phyloP scores from a whole-genome alignment of 176 grass and related monocot species.

The Pharus latifolius region DNA sequence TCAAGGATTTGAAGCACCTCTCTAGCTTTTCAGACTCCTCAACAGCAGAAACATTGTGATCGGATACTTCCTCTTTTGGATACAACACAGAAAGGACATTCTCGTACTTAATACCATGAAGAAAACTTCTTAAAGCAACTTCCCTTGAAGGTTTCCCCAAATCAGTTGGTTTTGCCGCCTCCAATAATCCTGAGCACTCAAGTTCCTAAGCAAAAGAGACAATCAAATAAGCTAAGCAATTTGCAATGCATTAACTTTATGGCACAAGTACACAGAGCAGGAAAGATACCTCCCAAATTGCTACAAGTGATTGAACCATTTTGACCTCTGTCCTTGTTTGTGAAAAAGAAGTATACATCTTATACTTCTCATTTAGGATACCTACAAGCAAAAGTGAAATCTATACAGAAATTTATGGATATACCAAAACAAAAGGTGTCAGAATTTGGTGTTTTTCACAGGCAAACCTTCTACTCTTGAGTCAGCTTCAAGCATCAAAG shows the following conservation, averaged over 20 bases:
- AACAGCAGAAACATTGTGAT: conserved; percentile 32
- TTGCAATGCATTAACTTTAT: background rate
- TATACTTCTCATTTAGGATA: conserved; percentile 81
- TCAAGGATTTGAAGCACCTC: conserved; percentile 53
- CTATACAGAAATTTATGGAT: conserved; percentile 15
- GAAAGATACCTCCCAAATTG: conserved; percentile 83
- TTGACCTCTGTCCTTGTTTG: conserved; percentile 59
- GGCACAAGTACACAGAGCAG: conserved; percentile 12
- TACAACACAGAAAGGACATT: conserved; percentile 50
- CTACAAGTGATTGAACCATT: conserved; percentile 90
- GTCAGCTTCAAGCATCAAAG: conserved; percentile 84
- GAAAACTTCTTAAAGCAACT: conserved; percentile 52
- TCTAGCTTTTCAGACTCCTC: conserved; percentile 54
- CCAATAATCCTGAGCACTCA: conserved; percentile 35
- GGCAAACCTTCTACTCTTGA: conserved; percentile 61
- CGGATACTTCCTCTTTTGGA: conserved; percentile 29
- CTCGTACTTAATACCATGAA: conserved; percentile 50
- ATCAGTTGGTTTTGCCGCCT: conserved; percentile 37
- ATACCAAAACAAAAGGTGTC: conserved; percentile 6
- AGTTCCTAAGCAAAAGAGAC: conserved; percentile 51
- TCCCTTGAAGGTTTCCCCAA: conserved; percentile 39
- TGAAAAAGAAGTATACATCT: conserved; percentile 76
- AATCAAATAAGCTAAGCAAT: conserved; percentile 3
- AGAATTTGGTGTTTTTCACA: background rate
- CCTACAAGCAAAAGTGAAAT: conserved; percentile 40